Conservation (phyloP, 169 alveolate genomes). For the Babesia gibsoni region DNA sequence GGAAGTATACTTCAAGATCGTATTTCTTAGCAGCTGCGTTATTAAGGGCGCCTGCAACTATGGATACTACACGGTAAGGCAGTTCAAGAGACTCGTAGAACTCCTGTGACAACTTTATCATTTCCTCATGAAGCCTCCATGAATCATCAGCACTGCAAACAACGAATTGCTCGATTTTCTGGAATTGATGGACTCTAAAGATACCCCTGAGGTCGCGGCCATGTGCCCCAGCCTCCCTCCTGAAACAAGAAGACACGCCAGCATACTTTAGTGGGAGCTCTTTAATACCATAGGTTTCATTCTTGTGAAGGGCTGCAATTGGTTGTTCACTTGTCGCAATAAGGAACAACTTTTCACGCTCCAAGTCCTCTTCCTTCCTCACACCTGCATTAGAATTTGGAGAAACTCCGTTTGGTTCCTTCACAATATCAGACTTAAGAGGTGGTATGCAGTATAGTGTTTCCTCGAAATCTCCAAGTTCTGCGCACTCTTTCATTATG, state of each 20-base stretch:
- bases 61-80: slow-evolving; percentile 95
- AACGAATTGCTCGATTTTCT: slow-evolving; percentile 97
- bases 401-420: slow-evolving; percentile 21
- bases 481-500: slow-evolving; percentile 95
- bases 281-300: slow-evolving; percentile 78
- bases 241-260: slow-evolving; percentile 96
- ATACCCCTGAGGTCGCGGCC: slow-evolving; percentile 99
- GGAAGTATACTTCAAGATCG: slow-evolving; percentile 99
- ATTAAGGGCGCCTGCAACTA: slow-evolving; percentile 99
- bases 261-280: slow-evolving; percentile 91
- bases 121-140: slow-evolving; percentile 84
- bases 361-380: slow-evolving; percentile 15
- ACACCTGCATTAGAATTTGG: neutral
- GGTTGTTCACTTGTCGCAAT: slow-evolving; percentile 99
- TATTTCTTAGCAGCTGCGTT: slow-evolving; percentile 99
- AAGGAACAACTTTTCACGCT: slow-evolving; percentile 87
- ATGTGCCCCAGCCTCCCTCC: slow-evolving; percentile 99
- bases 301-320: slow-evolving; percentile 92
- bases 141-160: slow-evolving; percentile 93
- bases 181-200: slow-evolving; percentile 98
- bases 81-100: slow-evolving; percentile 91
- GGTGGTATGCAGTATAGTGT: slow-evolving; percentile 85
- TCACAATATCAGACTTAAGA: slow-evolving; percentile 6
- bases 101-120: slow-evolving; percentile 94
- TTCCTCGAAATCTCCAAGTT: slow-evolving; percentile 96